Evolutionary conservation across 768 basidiomycete genomes (phyloP).

Genomic region (Tylopilus felleus): DNA sequence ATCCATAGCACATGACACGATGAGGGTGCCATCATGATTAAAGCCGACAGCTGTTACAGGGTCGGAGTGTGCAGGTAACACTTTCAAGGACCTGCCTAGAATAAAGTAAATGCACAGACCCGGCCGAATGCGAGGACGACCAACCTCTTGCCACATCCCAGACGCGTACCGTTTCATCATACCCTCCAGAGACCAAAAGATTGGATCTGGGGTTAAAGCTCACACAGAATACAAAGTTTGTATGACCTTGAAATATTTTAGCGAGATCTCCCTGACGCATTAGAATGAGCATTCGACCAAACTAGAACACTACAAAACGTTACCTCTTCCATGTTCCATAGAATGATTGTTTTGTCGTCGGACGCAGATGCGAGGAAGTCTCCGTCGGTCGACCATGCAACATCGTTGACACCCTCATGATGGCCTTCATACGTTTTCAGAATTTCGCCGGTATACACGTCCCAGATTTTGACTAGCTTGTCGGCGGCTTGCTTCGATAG

Average conservation of each 20-base stretch:
- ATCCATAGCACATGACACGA: constrained; percentile 95
- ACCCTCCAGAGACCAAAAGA: constrained; percentile 88
- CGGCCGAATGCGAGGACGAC: not conserved
- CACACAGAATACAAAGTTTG: constrained; percentile 91
- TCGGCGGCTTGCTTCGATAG: constrained; percentile 69
- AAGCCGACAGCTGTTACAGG: constrained; percentile 94
- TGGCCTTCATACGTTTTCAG: constrained; percentile 73
- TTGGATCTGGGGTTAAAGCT: constrained; percentile 90
- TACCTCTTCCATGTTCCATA: constrained; percentile 79
- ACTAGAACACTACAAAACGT: constrained; percentile 9
- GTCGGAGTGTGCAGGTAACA: constrained; percentile 94
- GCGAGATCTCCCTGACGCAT: constrained; percentile 48
- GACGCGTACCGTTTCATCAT: constrained; percentile 94
- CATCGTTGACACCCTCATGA: constrained; percentile 80
- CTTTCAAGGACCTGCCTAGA: constrained; percentile 77
- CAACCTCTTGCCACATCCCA: constrained; percentile 93
- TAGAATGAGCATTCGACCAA: not conserved
- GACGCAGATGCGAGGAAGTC: constrained; percentile 87
- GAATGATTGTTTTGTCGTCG: constrained; percentile 84
- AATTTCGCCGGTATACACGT: constrained; percentile 67
- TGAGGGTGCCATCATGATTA: constrained; percentile 91
- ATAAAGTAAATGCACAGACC: not conserved
- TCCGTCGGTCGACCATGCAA: constrained; percentile 85
- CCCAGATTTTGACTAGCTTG: constrained; percentile 80
- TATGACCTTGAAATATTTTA: constrained; percentile 78